Evolutionary conservation across 495 filamentous ascomycete species (phyloP).

Genomic region (Cairneyella variabilis): DNA sequence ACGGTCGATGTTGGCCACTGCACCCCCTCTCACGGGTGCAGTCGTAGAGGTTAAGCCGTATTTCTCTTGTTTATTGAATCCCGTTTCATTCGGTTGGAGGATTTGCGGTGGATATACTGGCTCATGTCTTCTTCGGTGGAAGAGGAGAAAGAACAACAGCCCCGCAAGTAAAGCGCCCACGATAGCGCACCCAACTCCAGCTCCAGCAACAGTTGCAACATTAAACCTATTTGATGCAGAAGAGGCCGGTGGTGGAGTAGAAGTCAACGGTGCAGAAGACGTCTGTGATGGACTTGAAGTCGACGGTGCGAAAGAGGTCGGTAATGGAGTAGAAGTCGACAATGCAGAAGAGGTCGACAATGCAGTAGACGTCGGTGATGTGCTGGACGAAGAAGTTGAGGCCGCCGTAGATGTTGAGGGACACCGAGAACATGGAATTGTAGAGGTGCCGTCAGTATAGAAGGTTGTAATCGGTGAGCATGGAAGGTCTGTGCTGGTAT

Average conservation of each 20-base stretch:
- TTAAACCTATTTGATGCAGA: too few species aligned
- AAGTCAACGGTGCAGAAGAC: background rate
- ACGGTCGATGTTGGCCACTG: slow-evolving; percentile 2
- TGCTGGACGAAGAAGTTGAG: background rate
- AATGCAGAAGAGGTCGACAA: background rate
- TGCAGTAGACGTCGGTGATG: slow-evolving; percentile 1
- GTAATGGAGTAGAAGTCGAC: background rate
- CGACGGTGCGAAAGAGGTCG: background rate
- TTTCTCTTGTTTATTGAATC: slow-evolving; percentile 8
- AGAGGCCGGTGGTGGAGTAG: background rate
- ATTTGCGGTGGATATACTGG: background rate
- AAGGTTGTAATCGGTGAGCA: too few species aligned
- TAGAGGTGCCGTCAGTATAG: too few species aligned
- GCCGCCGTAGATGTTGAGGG: background rate
- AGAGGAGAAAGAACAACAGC: slow-evolving; percentile 16
- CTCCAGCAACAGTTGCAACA: slow-evolving; percentile 22
- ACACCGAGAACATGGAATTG: too few species aligned
- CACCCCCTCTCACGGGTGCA: slow-evolving; percentile 1
- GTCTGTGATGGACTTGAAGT: background rate
- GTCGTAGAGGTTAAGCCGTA: slow-evolving; percentile 24
- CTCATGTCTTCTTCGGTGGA: background rate
- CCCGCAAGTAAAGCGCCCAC: slow-evolving; percentile 23
- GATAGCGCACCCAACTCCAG: slow-evolving; percentile 24
- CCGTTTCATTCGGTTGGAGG: background rate
- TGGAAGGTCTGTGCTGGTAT: too few species aligned